These are phyloP conservation scores for Malus sylvestris DNA, from an alignment of 306 rosid species.

Conservation along the genomic window DNA sequence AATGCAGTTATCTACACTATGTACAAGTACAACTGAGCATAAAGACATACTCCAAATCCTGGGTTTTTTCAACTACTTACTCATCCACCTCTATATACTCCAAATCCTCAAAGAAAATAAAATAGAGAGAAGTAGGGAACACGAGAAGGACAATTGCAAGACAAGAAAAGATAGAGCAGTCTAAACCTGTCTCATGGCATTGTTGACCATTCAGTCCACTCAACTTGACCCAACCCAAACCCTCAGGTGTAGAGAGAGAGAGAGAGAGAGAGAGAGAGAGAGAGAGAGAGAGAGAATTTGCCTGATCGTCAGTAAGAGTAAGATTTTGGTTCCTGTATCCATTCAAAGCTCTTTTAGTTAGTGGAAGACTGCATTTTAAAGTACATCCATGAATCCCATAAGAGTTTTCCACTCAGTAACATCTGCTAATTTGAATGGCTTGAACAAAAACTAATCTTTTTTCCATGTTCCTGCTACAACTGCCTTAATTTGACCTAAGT, in stretches of 20 bases:
- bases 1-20: constrained; percentile 25
- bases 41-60: constrained; percentile 13
- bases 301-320: not conserved
- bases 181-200: constrained; percentile 52
- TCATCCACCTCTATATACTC: constrained; percentile 12
- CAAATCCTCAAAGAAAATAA: not conserved
- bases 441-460: constrained; percentile 2
- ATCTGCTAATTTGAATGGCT: constrained; percentile 27
- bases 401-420: constrained; percentile 27
- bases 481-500: constrained; percentile 20
- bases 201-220: constrained; percentile 76
- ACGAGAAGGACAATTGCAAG: constrained; percentile 37
- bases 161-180: constrained; percentile 66
- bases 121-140: not conserved
- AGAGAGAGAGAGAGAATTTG: constrained; percentile 6
- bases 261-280: not conserved
- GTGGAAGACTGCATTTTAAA: constrained; percentile 56
- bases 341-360: constrained; percentile 23
- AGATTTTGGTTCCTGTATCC: constrained; percentile 22
- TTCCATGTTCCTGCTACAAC: constrained; percentile 19
- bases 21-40: constrained; percentile 35
- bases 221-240: constrained; percentile 29
- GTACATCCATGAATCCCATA: constrained; percentile 23
- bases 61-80: not conserved
- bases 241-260: constrained; percentile 26